These are phyloP conservation scores for Nannizziopsis arthrosporioides DNA, from an alignment of 2,329 filamentous ascomycete genomes.

Conservation along the genomic window DNA sequence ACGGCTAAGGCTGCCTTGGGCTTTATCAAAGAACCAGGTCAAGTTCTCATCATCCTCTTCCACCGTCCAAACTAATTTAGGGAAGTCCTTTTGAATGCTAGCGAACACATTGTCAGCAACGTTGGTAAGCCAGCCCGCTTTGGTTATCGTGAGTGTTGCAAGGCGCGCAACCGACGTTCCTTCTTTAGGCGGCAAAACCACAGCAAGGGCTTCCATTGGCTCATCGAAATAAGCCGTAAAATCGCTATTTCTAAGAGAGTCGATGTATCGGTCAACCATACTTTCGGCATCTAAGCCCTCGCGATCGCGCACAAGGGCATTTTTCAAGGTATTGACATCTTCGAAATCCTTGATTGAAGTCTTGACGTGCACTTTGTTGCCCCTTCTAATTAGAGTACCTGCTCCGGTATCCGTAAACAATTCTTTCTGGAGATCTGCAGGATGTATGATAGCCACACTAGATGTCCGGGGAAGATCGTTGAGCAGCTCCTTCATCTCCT, in stretches of 20 bases:
- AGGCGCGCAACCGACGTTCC: conserved; percentile 64
- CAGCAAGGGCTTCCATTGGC: conserved; percentile 79
- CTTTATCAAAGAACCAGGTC: conserved; percentile 96
- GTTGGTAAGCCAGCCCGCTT: conserved; percentile 87
- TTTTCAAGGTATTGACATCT: conserved; percentile 65
- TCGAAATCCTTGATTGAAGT: conserved; percentile 61
- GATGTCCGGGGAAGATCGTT: conserved; percentile 81
- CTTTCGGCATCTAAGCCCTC: conserved; percentile 70
- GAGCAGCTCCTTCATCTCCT: conserved; percentile 88
- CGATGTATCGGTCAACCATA: conserved; percentile 76
- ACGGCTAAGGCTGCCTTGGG: conserved; percentile 77
- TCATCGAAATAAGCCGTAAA: conserved; percentile 96
- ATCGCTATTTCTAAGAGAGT: conserved; percentile 60
- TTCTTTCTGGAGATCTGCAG: conserved; percentile 89
- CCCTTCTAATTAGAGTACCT: conserved; percentile 81
- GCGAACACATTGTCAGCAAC: conserved; percentile 91
- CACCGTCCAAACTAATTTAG: conserved; percentile 90
- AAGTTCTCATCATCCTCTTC: conserved; percentile 92
- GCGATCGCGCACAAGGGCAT: conserved; percentile 68
- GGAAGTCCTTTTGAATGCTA: conserved; percentile 84
- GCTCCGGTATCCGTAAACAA: conserved; percentile 92
- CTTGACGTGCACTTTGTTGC: conserved; percentile 73
- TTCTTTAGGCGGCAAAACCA: conserved; percentile 64
- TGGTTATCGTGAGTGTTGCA: conserved; percentile 84
- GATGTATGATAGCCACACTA: conserved; percentile 94